Percentiles rank a stretch among this genome's conserved stretches.
Conservation (phyloP, 208 protist genomes). For the Angomonas deanei region DNA sequence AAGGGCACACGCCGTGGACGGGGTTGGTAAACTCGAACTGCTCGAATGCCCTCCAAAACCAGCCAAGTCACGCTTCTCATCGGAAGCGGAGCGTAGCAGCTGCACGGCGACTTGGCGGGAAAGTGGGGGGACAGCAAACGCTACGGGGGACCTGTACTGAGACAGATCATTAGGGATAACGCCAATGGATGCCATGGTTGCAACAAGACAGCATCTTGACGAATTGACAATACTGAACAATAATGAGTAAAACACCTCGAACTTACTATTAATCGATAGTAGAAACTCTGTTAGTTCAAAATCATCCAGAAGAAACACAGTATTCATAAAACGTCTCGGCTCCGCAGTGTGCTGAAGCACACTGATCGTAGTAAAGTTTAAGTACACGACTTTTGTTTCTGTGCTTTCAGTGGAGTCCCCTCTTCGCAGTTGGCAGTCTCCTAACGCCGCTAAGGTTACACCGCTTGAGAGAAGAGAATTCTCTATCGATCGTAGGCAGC, state of each 20-base stretch:
- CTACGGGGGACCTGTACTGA: neutral
- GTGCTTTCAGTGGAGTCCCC: no score
- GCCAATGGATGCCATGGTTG: neutral
- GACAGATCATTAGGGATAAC: neutral
- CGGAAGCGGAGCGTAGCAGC: neutral
- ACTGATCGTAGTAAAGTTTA: no score
- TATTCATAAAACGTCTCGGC: no score
- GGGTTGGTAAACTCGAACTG: neutral
- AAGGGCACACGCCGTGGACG: no score
- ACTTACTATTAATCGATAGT: neutral
- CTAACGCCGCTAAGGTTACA: no score
- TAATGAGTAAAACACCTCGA: neutral
- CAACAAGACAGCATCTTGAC: neutral
- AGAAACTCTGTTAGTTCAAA: neutral
- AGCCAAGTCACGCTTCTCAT: neutral
- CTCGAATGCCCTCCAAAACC: no score
- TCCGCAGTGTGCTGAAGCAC: no score
- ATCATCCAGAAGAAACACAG: neutral
- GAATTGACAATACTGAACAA: neutral
- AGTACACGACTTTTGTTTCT: no score
- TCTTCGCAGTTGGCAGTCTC: no score
- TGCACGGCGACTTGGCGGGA: neutral
- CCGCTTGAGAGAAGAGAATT: neutral
- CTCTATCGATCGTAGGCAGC: neutral
- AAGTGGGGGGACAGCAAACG: neutral